Base-by-base conservation (phyloP, 2,329 filamentous ascomycete species). In the Tympanopsis confertula region DNA sequence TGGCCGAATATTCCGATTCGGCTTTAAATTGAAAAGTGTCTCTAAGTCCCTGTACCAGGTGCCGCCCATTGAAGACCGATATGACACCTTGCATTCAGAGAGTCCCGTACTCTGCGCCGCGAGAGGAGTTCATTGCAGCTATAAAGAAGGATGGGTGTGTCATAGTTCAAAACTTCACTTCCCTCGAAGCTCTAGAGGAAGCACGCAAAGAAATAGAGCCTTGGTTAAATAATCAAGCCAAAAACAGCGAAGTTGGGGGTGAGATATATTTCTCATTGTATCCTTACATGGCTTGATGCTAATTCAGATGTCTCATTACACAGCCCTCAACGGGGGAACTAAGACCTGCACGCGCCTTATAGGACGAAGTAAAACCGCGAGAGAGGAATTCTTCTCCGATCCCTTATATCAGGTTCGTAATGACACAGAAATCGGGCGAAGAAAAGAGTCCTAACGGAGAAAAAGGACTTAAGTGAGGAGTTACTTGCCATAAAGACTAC, bases 361-460 rank as follows among this genome's bases (percentile, higher is more conserved):
- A 33, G 53, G 54, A 22, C 47, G 53, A 33, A 59, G 56, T 40
- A 47, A 44, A 20, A 59, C 54, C 1, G 56, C 58, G 1, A 45
- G 56, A 7, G 55, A 61, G 41, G 49, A 48, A 38, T 61, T 57
- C 46, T 58, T 58, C 37, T 49, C 50, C 13, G 52, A 55, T 43
- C 39, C 43, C 4, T 43, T 57, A 19, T 53, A 55, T 35, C 51
- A 51, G 42, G 47, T 48, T 13, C 17, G n/a, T n/a, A n/a, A 35
- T 19, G 19, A n/a, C 13, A 14, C 19, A n/a, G 28, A 20, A 3
- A 24, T 3, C 10, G 5, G 4, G 26, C 5, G 2, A 33, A 3
- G 20, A n/a, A 10, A 26, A 13, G 22, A 17, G 24, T 14, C 17
- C 19, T 17, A 10, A 15, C 35, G 28, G 14, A 19, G 4, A 39